Evolutionary conservation across 1,284 basidiomycete species (phyloP).

Genomic region (Cutaneotrichosporon mucoides): DNA sequence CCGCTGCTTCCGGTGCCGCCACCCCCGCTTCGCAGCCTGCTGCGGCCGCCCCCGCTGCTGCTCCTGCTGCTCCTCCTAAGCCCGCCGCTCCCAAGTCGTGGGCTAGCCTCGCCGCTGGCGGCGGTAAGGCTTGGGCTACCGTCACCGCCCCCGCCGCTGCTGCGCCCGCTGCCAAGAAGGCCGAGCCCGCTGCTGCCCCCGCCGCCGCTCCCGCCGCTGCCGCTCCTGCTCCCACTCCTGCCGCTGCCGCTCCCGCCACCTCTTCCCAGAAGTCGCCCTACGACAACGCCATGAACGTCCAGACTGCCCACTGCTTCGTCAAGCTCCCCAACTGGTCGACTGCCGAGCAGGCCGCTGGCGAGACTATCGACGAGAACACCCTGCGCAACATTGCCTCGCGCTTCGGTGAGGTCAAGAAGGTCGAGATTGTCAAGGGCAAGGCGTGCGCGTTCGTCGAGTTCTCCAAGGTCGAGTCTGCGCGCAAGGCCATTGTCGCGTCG

Average conservation of each 20-base stretch:
- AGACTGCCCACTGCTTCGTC: conserved; percentile 76
- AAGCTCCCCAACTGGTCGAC: conserved; percentile 57
- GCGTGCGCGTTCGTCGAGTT: conserved; percentile 97
- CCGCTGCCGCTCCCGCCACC: conserved; percentile 26
- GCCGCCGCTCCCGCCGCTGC: conserved; percentile 21
- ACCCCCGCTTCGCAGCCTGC: conserved; percentile 31
- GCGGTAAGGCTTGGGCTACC: conserved; percentile 58
- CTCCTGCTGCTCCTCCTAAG: conserved; percentile 52
- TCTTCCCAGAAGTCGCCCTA: conserved; percentile 27
- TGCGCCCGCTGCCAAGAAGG: conserved; percentile 3
- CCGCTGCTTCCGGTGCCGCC: conserved; percentile 22
- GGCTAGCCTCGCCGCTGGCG: conserved; percentile 84
- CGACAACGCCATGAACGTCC: conserved; percentile 60
- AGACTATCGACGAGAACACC: conserved; percentile 62
- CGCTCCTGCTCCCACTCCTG: conserved; percentile 18
- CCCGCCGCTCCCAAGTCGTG: conserved; percentile 71
- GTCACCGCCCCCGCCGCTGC: conserved; percentile 31
- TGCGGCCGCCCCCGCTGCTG: conserved; percentile 27
- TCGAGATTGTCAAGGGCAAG: conserved; percentile 81
- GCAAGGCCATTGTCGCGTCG: conserved; percentile 74
- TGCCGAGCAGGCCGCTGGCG: conserved; percentile 59
- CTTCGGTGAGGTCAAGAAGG: conserved; percentile 82
- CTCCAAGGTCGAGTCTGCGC: conserved; percentile 68
- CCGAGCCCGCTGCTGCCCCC: conserved; percentile 13
- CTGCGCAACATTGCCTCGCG: conserved; percentile 62